Conservation (phyloP, 1,284 basidiomycete genomes). For the Moniliophthora roreri region DNA sequence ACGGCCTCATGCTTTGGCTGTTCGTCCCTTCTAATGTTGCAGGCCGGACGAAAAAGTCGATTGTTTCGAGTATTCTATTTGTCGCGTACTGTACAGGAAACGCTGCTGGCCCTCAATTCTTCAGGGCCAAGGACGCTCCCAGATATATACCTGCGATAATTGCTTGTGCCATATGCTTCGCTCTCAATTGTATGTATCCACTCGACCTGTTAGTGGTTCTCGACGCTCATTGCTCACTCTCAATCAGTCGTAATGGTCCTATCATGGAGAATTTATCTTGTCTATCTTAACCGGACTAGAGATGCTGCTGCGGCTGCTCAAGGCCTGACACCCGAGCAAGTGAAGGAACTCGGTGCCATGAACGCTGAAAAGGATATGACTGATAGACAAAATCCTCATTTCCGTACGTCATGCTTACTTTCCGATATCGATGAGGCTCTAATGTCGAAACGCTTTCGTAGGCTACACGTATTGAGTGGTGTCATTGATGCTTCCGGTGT, state of each 20-base stretch:
- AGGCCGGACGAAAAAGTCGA: conserved; percentile 17
- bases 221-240: neutral
- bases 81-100: conserved; percentile 17
- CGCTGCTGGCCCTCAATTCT: conserved; percentile 15
- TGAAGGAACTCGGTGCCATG: conserved; percentile 13
- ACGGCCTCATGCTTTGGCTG: conserved; percentile 15
- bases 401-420: conserved; percentile 9
- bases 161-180: too few relatives aligned
- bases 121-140: too few relatives aligned
- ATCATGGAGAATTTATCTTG: conserved; percentile 12
- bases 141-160: too few relatives aligned
- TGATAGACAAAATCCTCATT: conserved; percentile 15
- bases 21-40: conserved; percentile 17
- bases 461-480: too few relatives aligned
- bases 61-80: conserved; percentile 16
- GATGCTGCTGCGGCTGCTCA: conserved; percentile 11
- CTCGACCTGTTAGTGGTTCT: neutral
- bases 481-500: too few relatives aligned
- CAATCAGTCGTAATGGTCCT: conserved; percentile 10
- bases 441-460: too few relatives aligned
- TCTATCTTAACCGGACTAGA: conserved; percentile 9
- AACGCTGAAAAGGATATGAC: conserved; percentile 16
- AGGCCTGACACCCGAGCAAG: conserved; percentile 11
- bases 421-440: too few relatives aligned
- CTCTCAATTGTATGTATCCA: conserved; percentile 14